phyloP scores from a whole-genome alignment of 495 filamentous ascomycete genomes.

The Aspergillus mulundensis region DNA sequence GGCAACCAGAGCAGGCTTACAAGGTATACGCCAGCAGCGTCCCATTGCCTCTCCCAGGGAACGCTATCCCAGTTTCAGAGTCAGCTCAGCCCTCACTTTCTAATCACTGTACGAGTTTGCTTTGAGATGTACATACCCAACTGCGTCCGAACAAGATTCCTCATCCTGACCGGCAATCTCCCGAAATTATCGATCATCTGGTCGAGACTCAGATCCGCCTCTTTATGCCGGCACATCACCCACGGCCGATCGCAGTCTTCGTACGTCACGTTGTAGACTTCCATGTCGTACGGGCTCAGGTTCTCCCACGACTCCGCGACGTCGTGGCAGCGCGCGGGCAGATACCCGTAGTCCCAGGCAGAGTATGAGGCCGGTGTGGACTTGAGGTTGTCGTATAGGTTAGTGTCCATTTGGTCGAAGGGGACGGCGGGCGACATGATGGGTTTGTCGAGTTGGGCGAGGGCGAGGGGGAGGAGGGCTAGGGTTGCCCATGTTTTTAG shows the following conservation, averaged over 20 bases:
- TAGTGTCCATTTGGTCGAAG: background rate
- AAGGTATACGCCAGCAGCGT: background rate
- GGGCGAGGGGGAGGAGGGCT: background rate
- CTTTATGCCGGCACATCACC: background rate
- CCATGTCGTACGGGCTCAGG: conserved; percentile 2
- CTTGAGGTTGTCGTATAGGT: background rate
- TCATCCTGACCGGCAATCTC: background rate
- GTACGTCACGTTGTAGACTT: background rate
- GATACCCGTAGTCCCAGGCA: background rate
- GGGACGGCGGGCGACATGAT: conserved; percentile 1
- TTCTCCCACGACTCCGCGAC: background rate
- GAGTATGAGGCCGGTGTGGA: background rate
- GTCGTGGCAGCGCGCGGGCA: conserved; percentile 1
- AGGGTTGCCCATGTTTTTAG: too few species aligned
- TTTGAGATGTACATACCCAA: too few species aligned
- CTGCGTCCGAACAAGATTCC: too few species aligned
- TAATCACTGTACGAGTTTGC: too few species aligned
- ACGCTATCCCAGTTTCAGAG: background rate
- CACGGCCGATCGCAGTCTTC: background rate
- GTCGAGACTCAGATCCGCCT: background rate
- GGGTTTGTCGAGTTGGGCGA: background rate
- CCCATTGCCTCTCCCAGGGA: background rate
- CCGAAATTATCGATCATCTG: conserved; percentile 4
- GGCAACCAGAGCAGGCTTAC: background rate
- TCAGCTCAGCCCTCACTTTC: too few species aligned